A percentile compares a stretch with the other conserved stretches of the same genome.
These are phyloP conservation scores for Torrubiella hemipterigena DNA, from an alignment of 2,329 filamentous ascomycete species.

Conservation along the genomic window DNA sequence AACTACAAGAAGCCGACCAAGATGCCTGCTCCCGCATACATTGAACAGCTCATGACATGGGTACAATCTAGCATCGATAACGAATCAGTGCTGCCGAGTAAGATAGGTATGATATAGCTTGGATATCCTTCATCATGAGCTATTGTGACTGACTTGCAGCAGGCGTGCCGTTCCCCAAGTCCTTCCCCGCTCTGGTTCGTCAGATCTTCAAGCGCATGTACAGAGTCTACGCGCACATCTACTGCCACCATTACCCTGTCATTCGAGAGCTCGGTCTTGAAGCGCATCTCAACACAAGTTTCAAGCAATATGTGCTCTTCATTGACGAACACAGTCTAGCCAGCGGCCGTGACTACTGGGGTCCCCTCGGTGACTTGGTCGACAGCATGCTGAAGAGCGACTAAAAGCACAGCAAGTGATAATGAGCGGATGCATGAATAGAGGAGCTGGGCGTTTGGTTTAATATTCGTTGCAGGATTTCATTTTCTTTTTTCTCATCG, in stretches of 20 bases:
- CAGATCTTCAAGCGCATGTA: constrained; percentile 99
- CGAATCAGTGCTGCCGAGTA: constrained; percentile 85
- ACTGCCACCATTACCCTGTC: constrained; percentile 98
- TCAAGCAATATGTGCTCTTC: constrained; percentile 99
- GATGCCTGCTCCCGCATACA: constrained; percentile 94
- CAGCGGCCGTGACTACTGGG: constrained; percentile 94
- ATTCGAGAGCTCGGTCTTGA: constrained; percentile 90
- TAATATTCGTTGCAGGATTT: background rate
- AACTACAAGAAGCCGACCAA: constrained; percentile 94
- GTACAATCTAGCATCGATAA: constrained; percentile 94
- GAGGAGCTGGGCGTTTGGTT: no score
- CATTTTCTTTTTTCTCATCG: constrained; percentile 1
- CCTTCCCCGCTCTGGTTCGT: constrained; percentile 75
- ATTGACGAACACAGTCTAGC: constrained; percentile 92
- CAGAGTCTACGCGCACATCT: constrained; percentile 96
- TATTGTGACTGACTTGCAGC: constrained; percentile 7
- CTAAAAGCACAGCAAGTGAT: no score
- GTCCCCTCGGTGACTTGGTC: constrained; percentile 85
- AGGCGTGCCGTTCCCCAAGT: constrained; percentile 90
- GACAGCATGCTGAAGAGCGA: constrained; percentile 97
- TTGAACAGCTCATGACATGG: constrained; percentile 96
- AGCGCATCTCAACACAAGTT: constrained; percentile 95
- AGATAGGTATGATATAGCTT: constrained; percentile 59
- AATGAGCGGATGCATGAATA: no score
- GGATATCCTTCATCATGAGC: no score